Base-by-base conservation (phyloP, 306 rosid species). In the Senna siamea region DNA sequence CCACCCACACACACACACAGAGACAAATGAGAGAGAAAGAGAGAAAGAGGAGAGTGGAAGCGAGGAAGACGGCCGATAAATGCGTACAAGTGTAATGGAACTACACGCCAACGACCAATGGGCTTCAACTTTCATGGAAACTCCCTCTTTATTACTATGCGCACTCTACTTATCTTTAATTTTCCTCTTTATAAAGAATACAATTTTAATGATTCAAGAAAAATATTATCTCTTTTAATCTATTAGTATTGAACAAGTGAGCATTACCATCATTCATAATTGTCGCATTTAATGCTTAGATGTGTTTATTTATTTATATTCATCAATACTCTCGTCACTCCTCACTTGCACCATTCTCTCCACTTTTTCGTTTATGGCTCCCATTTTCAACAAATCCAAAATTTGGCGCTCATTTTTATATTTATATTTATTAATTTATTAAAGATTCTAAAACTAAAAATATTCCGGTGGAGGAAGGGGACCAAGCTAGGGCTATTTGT, bases 51-150 rank as follows among this genome's bases (percentile, higher is more conserved):
- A 66, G 67, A 72, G 75, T 72, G n/a, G n/a, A n/a, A n/a, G n/a
- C n/a, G n/a, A n/a, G n/a, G n/a, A n/a, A n/a, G 56, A 37, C 8
- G 69, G 57, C 37, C 26, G 57, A 56, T 37, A 14, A 80, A 79
- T 23, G 81, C 34, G 35, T 61, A 69, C 84, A 55, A 69, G 64
- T 68, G 71, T 66, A 83, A 73, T 76, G 82, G 77, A 76, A 77
- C 63, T 58, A 48, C 52, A 9, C 59, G 50, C 74, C 79, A 23
- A 66, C 20, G 7, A 28, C 87, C 87, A 84, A 77, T 80, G 9
- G 17, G 38, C 5, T 48, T 73, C 46, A 14, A 5, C 62, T 43
- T 83, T 80, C 79, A 80, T 80, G 80, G 59, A 78, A 23, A 72
- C 71, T 43, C 48, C 48, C 56, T 74, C 73, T 69, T 79, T 68